Base-by-base conservation (phyloP, 2,329 filamentous ascomycete species). In the Myriangium duriaei region DNA sequence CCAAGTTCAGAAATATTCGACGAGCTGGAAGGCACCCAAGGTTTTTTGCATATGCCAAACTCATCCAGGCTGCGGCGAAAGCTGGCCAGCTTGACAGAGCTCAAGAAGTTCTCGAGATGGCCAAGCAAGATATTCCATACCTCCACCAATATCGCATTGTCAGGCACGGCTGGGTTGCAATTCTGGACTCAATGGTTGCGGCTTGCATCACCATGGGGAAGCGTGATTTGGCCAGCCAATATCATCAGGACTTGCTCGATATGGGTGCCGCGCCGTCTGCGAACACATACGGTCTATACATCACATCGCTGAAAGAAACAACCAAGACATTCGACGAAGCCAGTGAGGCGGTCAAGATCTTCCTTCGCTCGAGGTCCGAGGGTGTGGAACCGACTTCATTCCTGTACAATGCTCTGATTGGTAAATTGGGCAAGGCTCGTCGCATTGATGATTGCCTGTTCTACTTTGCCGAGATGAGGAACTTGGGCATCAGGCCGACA, bases 241-340 rank as follows among this genome's bases (percentile, higher is more conserved):
- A 81, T 60, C 91, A 96, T 56, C 80, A 91, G 59, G 85, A 98
- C 58, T 71, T 98, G 48, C 69, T 93, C 34, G 79, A 85, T 43
- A 91, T 96, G 68, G 88, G 88, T 33, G 78, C 82, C 43, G 80
- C 87, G 7, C 91, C 91, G 11, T 93, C 88, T 2, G 91, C 91
- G 30, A 98, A 98, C 67, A 98, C 91, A 1, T 98, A 92, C 50
- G 91, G 91, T 42, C 74, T 98, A 12, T 98, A 96, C 70, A 98
- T 98, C 62, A 96, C 92, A n/a, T 96, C 88, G 2, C 69, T 98
- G 44, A 95, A 96, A 67, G 88, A 94, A 55, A 93, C 85, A 1
- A 85, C 85, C 47, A 94, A 93, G 73, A 96, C 87, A 0, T 96
- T 95, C 48, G 91, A 98, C 53, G 91, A 98, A 60, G 91, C 91